A percentile compares a stretch with the other conserved stretches of the same genome.
Conservation (phyloP, 331 rosid genomes). For the Erythrophleum ivorense region DNA sequence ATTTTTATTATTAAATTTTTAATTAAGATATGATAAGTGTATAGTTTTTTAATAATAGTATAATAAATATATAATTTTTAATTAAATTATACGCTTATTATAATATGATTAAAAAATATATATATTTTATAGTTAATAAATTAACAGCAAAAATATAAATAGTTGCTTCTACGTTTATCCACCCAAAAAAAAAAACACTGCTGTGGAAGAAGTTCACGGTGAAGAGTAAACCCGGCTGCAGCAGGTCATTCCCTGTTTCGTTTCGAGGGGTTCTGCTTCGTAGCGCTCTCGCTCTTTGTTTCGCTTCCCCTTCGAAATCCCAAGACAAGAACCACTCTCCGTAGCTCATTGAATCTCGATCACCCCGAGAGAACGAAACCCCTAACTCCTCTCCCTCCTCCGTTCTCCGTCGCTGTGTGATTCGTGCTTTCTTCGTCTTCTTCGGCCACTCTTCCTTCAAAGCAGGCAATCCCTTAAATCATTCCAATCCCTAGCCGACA, state of each 20-base stretch:
- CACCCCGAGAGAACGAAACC: slow-evolving; percentile 30
- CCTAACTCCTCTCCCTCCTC: neutral
- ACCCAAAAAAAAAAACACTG: neutral
- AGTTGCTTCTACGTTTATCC: too few species aligned
- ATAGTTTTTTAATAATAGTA: too few species aligned
- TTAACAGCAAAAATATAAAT: neutral
- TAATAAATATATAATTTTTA: too few species aligned
- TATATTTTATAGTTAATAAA: too few species aligned
- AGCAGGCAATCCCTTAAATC: neutral
- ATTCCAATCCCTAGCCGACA: slow-evolving; percentile 20
- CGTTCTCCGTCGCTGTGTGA: slow-evolving; percentile 9
- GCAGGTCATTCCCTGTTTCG: neutral
- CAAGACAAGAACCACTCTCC: neutral
- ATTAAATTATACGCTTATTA: too few species aligned
- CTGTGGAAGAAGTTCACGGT: neutral
- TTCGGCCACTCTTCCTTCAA: neutral
- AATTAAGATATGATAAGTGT: too few species aligned
- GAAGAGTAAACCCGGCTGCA: neutral
- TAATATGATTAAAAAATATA: too few species aligned
- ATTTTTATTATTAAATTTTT: too few species aligned
- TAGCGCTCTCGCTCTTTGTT: neutral
- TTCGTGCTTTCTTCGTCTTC: neutral
- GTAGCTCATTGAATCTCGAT: neutral
- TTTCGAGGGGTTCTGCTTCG: slow-evolving; percentile 1
- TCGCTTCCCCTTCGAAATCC: slow-evolving; percentile 14